phyloP scores from a whole-genome alignment of 73 alveolate genomes.

The Tetrahymena elliotti region DNA sequence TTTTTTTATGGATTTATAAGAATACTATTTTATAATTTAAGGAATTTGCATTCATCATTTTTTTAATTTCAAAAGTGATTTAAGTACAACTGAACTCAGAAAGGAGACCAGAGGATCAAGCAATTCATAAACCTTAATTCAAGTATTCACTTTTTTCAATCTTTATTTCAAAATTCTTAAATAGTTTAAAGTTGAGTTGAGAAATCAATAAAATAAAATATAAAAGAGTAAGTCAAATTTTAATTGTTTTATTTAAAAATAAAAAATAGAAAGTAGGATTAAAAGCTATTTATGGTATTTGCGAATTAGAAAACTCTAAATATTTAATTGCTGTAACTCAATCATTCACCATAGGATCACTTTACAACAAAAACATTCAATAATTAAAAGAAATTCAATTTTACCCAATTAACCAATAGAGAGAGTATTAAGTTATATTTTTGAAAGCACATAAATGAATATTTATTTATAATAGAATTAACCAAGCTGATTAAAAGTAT shows the following conservation, averaged over 20 bases:
- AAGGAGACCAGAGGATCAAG: not conserved
- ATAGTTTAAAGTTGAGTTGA: not conserved
- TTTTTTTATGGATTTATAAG: too few species aligned
- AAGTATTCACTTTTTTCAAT: not conserved
- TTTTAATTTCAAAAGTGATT: not conserved
- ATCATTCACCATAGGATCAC: constrained; percentile 3
- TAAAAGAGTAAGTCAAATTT: not conserved
- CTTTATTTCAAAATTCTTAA: not conserved
- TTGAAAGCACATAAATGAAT: not conserved
- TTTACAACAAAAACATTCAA: constrained; percentile 6
- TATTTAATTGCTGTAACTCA: constrained; percentile 20
- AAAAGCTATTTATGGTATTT: constrained; percentile 28
- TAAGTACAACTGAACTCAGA: not conserved
- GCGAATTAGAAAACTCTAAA: not conserved
- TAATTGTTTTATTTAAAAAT: not conserved
- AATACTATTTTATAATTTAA: too few species aligned
- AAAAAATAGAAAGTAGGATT: not conserved
- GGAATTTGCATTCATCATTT: not conserved
- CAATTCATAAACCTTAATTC: not conserved
- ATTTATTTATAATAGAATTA: not conserved
- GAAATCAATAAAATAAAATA: not conserved
- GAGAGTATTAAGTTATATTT: not conserved
- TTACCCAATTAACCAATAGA: constrained; percentile 10
- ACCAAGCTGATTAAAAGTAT: constrained; percentile 3
- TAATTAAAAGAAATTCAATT: constrained; percentile 9